phyloP scores from a whole-genome alignment of 2,329 filamentous ascomycete species.

The Colletotrichum lentis region DNA sequence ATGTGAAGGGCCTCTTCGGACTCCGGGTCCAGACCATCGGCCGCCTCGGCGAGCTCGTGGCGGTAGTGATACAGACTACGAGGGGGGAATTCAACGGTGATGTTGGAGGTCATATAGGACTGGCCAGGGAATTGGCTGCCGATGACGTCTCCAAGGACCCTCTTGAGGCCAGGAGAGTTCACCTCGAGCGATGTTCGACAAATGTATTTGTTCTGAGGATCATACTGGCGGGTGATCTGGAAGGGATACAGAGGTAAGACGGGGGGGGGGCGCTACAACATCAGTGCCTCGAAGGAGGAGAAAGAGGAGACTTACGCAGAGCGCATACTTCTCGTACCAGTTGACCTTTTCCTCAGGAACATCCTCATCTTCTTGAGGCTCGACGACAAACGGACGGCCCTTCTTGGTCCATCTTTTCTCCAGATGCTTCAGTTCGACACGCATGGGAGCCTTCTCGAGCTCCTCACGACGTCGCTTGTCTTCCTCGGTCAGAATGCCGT shows the following conservation, averaged over 20 bases:
- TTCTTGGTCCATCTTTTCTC: constrained; percentile 46
- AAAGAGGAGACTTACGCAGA: constrained; percentile 39
- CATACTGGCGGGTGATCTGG: constrained; percentile 39
- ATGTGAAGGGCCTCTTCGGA: constrained; percentile 42
- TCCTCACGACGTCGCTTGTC: constrained; percentile 40
- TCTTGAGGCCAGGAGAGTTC: constrained; percentile 42
- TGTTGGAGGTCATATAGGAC: constrained; percentile 40
- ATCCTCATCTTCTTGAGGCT: constrained; percentile 44
- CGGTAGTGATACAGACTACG: constrained; percentile 44
- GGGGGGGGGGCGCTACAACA: no score
- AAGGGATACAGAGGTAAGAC: not conserved
- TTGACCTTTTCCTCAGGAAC: constrained; percentile 44
- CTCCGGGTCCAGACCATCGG: constrained; percentile 39
- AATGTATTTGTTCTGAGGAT: constrained; percentile 36
- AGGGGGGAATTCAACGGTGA: constrained; percentile 41
- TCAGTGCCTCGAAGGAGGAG: not conserved
- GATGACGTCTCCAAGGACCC: constrained; percentile 40
- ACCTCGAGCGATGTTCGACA: constrained; percentile 38
- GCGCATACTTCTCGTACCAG: constrained; percentile 45
- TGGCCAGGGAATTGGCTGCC: constrained; percentile 41
- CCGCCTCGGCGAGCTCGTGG: constrained; percentile 40
- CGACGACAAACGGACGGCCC: constrained; percentile 42
- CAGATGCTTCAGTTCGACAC: constrained; percentile 46
- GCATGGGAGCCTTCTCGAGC: constrained; percentile 43
- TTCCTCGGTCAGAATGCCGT: constrained; percentile 37